Base-by-base conservation (phyloP, 352 stramenopile genomes). In the Globisporangium carolinianum region DNA sequence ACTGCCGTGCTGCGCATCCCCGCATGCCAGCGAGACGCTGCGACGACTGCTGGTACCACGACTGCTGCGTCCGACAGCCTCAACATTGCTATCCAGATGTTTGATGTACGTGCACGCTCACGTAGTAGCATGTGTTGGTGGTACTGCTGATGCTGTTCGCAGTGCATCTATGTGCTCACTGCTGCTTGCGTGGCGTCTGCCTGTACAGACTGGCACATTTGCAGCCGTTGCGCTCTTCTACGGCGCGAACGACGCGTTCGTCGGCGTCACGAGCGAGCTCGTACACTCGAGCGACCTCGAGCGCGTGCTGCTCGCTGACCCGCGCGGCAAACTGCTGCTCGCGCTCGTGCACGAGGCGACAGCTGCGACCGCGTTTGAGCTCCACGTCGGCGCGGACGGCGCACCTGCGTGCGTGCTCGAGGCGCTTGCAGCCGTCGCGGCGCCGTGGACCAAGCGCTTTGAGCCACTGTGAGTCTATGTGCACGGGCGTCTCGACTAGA, bases 311-410 rank as follows among this genome's bases (percentile, higher is more conserved):
- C 46, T 56, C 11, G 48, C 62, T 6, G 61, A 79, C 7, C 15
- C 57, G 24, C 53, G 65, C 4, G 66, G 73, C 35, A 58, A 60
- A 6, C 39, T 51, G 4, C 57, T 83, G 41, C 53, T 71, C 4
- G 54, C 49, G 18, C 47, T 83, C 39, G 50, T 81, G 14, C 66
- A 67, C 18, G 71, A 81, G 37, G 59, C 63, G 7, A 58, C 59
- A 14, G 36, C 42, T 9, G 58, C 12, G 0, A 37, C 56, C 45
- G 61, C 67, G 35, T 60, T 79, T 10, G 54, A 73, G 10, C 24
- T 85, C 36, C 75, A 83, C 59, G 46, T 85, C 0, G 72, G 73
- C n/a, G 66, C 61, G 1, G 71, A 83, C 42, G 68, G 68, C 3
- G 58, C 65, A 15, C 62, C 68, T 0, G 35, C 53, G 9, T 53